Evolutionary conservation across 2,329 filamentous ascomycete species (phyloP).

Genomic region (Microcera coccophila): DNA sequence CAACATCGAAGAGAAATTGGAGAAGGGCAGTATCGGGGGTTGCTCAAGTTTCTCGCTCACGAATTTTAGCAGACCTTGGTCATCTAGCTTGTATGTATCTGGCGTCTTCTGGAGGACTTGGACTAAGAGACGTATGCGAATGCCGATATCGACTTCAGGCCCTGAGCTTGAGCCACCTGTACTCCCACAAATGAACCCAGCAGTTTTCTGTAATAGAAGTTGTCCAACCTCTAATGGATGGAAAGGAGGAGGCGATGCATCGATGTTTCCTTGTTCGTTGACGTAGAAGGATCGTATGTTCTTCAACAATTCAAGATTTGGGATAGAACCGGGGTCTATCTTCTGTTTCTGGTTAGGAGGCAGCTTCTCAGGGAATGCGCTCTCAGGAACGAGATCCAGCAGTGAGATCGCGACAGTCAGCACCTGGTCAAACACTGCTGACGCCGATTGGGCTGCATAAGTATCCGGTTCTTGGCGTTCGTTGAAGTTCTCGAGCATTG

Average conservation of each 20-base stretch:
- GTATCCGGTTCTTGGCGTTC: constrained; percentile 30
- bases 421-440: constrained; percentile 32
- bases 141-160: constrained; percentile 48
- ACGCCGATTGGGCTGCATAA: constrained; percentile 33
- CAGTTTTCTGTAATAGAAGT: constrained; percentile 60
- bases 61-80: constrained; percentile 46
- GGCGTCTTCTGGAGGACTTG: constrained; percentile 53
- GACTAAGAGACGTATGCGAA: constrained; percentile 57
- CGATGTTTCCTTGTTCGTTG: constrained; percentile 65
- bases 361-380: constrained; percentile 49
- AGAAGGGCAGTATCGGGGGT: constrained; percentile 43
- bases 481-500: constrained; percentile 57
- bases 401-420: constrained; percentile 53
- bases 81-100: constrained; percentile 41
- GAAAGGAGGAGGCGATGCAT: constrained; percentile 59
- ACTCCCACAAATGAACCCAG: constrained; percentile 46
- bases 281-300: constrained; percentile 65
- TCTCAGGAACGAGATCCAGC: constrained; percentile 61
- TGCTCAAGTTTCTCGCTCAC: constrained; percentile 46
- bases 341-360: constrained; percentile 4
- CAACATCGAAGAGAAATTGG: constrained; percentile 55
- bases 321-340: constrained; percentile 8
- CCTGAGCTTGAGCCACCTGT: constrained; percentile 37
- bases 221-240: constrained; percentile 52
- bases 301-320: constrained; percentile 52